Conservation (phyloP, 495 filamentous ascomycete genomes). For the Staphylotrichum longicolle region DNA sequence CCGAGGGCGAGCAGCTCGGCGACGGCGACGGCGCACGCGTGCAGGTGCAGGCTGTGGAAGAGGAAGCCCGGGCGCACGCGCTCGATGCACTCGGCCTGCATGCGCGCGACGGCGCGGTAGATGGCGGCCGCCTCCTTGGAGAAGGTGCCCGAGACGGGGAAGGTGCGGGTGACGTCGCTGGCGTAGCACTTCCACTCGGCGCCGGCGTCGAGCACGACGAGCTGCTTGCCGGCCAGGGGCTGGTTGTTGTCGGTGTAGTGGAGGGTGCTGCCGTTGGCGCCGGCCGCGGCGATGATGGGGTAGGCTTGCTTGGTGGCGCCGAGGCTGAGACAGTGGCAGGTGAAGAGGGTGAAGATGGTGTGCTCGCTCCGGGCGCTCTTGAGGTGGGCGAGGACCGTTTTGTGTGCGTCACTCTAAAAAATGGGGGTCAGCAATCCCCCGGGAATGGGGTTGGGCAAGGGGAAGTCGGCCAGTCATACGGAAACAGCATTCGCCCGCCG, state of each 20-base stretch:
- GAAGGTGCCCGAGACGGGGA: slow-evolving; percentile 68
- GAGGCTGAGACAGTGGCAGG: slow-evolving; percentile 63
- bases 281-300: slow-evolving; percentile 77
- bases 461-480: background rate
- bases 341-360: slow-evolving; percentile 77
- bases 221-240: slow-evolving; percentile 60
- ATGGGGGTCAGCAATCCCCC: background rate
- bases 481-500: slow-evolving; percentile 75
- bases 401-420: slow-evolving; percentile 61
- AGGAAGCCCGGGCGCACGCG: slow-evolving; percentile 61
- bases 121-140: slow-evolving; percentile 64
- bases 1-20: slow-evolving; percentile 67
- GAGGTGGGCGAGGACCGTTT: slow-evolving; percentile 60
- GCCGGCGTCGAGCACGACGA: slow-evolving; percentile 82
- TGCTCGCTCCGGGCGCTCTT: slow-evolving; percentile 67
- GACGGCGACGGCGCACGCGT: slow-evolving; percentile 71
- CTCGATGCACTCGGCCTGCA: slow-evolving; percentile 77
- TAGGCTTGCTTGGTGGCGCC: slow-evolving; percentile 80
- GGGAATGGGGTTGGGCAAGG: background rate
- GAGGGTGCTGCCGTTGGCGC: slow-evolving; percentile 73
- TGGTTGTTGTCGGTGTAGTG: slow-evolving; percentile 82
- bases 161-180: slow-evolving; percentile 84
- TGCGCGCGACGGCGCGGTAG: slow-evolving; percentile 72
- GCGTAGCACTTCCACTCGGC: slow-evolving; percentile 85
- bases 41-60: slow-evolving; percentile 65